Evolutionary conservation across 495 filamentous ascomycete species (phyloP).

Genomic region (Corynascus novoguineensis): DNA sequence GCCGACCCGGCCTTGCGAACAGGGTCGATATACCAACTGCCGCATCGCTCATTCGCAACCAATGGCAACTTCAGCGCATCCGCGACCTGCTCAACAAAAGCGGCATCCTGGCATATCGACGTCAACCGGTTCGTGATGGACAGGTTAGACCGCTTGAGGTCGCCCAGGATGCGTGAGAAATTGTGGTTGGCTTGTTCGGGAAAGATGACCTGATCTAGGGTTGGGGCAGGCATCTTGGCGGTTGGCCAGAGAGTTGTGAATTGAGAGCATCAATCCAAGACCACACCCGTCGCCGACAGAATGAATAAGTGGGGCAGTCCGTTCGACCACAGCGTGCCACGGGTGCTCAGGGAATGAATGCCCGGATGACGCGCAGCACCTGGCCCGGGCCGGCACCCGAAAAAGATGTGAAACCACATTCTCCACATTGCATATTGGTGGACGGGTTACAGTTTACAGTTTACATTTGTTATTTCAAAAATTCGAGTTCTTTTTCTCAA

Average conservation of each 20-base stretch:
- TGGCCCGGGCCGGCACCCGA: not conserved
- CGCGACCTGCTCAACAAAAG: slow-evolving; percentile 56
- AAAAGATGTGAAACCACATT: too few relatives aligned
- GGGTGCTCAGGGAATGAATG: not conserved
- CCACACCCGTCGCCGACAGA: too few relatives aligned
- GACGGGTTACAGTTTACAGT: too few relatives aligned
- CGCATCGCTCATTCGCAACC: slow-evolving; percentile 90
- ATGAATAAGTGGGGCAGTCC: too few relatives aligned
- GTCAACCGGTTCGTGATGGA: slow-evolving; percentile 72
- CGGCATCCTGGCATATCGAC: slow-evolving; percentile 63
- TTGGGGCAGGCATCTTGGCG: slow-evolving; percentile 19
- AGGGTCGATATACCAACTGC: slow-evolving; percentile 88
- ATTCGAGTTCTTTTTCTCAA: too few relatives aligned
- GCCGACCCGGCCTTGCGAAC: slow-evolving; percentile 59
- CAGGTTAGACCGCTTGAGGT: slow-evolving; percentile 67
- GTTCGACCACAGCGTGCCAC: too few relatives aligned
- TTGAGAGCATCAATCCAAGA: too few relatives aligned
- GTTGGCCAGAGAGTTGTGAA: not conserved
- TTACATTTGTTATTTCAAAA: too few relatives aligned
- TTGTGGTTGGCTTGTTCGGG: slow-evolving; percentile 48
- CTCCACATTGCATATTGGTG: too few relatives aligned
- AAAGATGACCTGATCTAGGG: slow-evolving; percentile 44
- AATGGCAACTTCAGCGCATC: slow-evolving; percentile 58
- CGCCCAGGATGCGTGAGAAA: slow-evolving; percentile 48
- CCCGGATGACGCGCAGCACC: not conserved